A percentile compares a stretch with the other conserved stretches of the same genome.
phyloP scores from a whole-genome alignment of 805 yeast species.

The Clavispora phyllophila region DNA sequence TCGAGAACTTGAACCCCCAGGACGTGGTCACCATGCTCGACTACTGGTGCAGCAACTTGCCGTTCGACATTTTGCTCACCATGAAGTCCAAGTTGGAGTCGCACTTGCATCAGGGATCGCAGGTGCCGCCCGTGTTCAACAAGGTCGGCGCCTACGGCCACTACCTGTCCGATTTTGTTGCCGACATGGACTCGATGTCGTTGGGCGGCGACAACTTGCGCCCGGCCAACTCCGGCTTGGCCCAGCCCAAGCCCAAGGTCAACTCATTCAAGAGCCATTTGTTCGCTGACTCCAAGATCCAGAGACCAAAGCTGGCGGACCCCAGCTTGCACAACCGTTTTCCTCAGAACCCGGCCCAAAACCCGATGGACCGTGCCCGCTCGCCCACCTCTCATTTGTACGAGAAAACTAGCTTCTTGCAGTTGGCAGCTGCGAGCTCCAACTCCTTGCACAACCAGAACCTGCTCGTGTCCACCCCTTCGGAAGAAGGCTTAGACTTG shows the following conservation, averaged over 20 bases:
- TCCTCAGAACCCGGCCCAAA: slow-evolving; percentile 1
- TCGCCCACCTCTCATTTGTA: slow-evolving; percentile 39
- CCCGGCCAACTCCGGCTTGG: slow-evolving; percentile 1
- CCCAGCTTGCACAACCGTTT: slow-evolving; percentile 12
- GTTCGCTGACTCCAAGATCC: slow-evolving; percentile 15
- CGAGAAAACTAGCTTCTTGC: slow-evolving; percentile 42
- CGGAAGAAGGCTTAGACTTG: slow-evolving; percentile 19
- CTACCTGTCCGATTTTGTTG: slow-evolving; percentile 7
- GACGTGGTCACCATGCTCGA: slow-evolving; percentile 52
- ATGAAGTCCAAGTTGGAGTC: slow-evolving; percentile 45
- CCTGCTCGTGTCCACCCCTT: neutral
- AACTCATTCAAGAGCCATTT: slow-evolving; percentile 11
- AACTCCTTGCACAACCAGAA: slow-evolving; percentile 8
- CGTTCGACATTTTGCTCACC: slow-evolving; percentile 47
- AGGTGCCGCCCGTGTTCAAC: slow-evolving; percentile 8
- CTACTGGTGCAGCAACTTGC: slow-evolving; percentile 45
- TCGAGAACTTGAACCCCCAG: slow-evolving; percentile 36
- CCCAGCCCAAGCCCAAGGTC: slow-evolving; percentile 15
- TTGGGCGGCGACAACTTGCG: slow-evolving; percentile 6
- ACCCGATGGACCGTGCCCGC: slow-evolving; percentile 27
- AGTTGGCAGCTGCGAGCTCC: slow-evolving; percentile 23
- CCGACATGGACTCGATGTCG: slow-evolving; percentile 12
- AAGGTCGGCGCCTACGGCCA: slow-evolving; percentile 1
- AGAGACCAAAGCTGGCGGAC: slow-evolving; percentile 19
- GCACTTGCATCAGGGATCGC: slow-evolving; percentile 18